phyloP scores from a whole-genome alignment of 768 basidiomycete species.

The Tulasnella sp. region DNA sequence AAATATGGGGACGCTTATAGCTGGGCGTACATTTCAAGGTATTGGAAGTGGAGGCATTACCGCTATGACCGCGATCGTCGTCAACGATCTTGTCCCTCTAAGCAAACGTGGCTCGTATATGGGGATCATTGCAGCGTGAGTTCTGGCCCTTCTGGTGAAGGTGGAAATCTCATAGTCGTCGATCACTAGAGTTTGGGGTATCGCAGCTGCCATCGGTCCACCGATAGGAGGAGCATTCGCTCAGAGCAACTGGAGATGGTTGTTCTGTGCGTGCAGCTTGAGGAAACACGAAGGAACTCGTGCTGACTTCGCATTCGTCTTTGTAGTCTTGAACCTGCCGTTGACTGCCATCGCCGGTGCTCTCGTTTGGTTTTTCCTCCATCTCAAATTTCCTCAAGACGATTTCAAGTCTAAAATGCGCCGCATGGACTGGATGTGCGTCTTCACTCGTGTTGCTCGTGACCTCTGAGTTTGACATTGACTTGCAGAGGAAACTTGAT shows the following conservation, averaged over 20 bases:
- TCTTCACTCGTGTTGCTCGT: too few relatives aligned
- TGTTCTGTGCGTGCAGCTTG: slow-evolving; percentile 19
- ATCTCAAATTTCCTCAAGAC: slow-evolving; percentile 27
- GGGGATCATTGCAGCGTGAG: slow-evolving; percentile 23
- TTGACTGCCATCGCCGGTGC: slow-evolving; percentile 24
- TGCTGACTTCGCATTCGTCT: slow-evolving; percentile 25
- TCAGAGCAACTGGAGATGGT: too few relatives aligned
- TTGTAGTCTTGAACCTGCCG: slow-evolving; percentile 30
- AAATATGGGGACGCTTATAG: slow-evolving; percentile 31
- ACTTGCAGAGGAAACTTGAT: slow-evolving; percentile 22
- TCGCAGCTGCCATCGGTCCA: slow-evolving; percentile 27
- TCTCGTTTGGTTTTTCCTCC: slow-evolving; percentile 25
- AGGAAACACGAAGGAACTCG: slow-evolving; percentile 34
- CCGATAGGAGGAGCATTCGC: slow-evolving; percentile 16
- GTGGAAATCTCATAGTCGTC: not conserved
- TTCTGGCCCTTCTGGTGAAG: slow-evolving; percentile 20
- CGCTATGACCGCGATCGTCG: slow-evolving; percentile 22
- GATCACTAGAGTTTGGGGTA: slow-evolving; percentile 23
- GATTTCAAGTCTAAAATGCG: slow-evolving; percentile 24
- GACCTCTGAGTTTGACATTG: too few relatives aligned
- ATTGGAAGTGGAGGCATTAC: slow-evolving; percentile 23
- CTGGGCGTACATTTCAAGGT: slow-evolving; percentile 21
- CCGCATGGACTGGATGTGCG: slow-evolving; percentile 31
- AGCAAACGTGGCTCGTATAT: slow-evolving; percentile 28
- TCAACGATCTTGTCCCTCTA: slow-evolving; percentile 32